Evolutionary conservation across 1,284 basidiomycete genomes (phyloP).

Genomic region (Agaricales sp.): DNA sequence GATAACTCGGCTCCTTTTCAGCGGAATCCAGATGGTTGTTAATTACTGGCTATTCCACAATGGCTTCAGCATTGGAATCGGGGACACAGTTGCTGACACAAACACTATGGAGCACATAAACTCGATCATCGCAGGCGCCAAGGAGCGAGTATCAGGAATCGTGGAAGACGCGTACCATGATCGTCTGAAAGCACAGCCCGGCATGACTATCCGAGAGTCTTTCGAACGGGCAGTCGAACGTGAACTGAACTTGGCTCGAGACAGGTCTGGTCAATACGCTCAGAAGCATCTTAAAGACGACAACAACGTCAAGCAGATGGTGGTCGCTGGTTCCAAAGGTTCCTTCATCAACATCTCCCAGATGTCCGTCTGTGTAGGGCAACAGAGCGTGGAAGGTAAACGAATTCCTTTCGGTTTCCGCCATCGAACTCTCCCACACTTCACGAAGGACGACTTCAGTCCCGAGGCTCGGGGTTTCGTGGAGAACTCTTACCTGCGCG

Average conservation of each 20-base stretch:
- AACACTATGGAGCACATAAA: constrained; percentile 85
- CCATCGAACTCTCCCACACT: constrained; percentile 93
- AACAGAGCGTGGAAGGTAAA: constrained; percentile 96
- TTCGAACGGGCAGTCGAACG: constrained; percentile 91
- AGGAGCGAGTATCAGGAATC: constrained; percentile 39
- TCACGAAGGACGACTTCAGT: constrained; percentile 98
- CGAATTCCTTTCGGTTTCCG: constrained; percentile 98
- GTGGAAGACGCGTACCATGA: constrained; percentile 37
- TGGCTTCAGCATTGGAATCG: constrained; percentile 98
- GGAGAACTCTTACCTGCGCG: constrained; percentile 98
- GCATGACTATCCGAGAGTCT: constrained; percentile 99
- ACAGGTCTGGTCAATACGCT: constrained; percentile 90
- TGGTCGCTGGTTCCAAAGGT: constrained; percentile 97
- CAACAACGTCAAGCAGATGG: constrained; percentile 99
- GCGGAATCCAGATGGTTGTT: constrained; percentile 89
- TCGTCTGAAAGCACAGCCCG: constrained; percentile 78
- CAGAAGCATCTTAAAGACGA: constrained; percentile 96
- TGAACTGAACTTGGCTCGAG: constrained; percentile 93
- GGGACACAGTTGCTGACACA: constrained; percentile 93
- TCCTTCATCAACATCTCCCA: constrained; percentile 99
- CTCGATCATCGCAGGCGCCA: constrained; percentile 74
- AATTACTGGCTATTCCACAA: constrained; percentile 99
- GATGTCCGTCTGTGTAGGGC: constrained; percentile 99
- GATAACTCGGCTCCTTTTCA: constrained; percentile 87
- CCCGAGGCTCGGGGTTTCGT: constrained; percentile 99